Base-by-base conservation (phyloP, 1,139 yeast genomes). In the Sugiyamaella neomexicana region DNA sequence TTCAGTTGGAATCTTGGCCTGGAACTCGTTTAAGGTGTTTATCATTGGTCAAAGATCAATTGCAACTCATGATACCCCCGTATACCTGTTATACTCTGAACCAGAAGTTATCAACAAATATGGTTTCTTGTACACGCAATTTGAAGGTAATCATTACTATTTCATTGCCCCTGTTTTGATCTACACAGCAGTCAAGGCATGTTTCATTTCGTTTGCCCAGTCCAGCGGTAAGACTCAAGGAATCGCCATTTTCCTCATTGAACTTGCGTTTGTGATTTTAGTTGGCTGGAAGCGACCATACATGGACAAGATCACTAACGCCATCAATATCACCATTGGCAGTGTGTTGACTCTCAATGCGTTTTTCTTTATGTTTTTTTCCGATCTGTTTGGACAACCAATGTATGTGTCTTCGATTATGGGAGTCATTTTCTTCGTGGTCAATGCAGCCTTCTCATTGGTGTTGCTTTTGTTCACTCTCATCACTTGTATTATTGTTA, bases 241-340 rank as follows among this genome's bases (percentile, higher is more conserved):
- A 1, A 76, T 89, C 59, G 80, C 90, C 53, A 78, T 91, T 16
- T 89, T 91, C 69, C 80, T 78, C 25, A 77, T 89, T 60, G 98
- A 93, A 72, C 74, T 90, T 60, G 64, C 78, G 13, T 89, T 85
- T 72, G 80, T 87, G 62, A 79, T 78, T 37, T 75, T 77, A 1
- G 68, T 91, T 34, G 86, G 91, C 68, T 79, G 81, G 78, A 75
- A 78, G 58, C 81, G 89, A 70, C 99, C 99, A 13, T 93, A 82
- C 71, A 83, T 95, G 90, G 97, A 93, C 73, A 89, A 84, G 72
- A 81, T 95, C 72, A 91, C 98, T 32, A 93, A 93, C 69, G 83
- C 82, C 23, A 89, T 91, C 78, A 93, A 90, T 72, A 91, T 93
- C 62, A 78, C 85, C 56, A 89, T 91, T 66, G 83, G 86, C 52